Conservation (phyloP, 2,329 filamentous ascomycete genomes). For the Exophiala calicioides region DNA sequence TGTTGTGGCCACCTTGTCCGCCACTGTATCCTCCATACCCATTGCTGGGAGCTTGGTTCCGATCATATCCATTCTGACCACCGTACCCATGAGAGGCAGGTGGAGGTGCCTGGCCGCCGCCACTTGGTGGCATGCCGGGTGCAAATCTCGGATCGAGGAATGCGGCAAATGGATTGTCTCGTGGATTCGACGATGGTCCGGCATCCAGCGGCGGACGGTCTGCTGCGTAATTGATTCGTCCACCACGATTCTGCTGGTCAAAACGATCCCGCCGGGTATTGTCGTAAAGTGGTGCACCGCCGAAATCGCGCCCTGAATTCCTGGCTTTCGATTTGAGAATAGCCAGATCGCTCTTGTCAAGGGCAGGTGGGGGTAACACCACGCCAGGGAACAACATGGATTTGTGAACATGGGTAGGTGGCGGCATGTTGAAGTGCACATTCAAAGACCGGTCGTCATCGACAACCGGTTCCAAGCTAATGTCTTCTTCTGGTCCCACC, state of each 20-base stretch:
- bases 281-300: conserved; percentile 64
- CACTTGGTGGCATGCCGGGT: conserved; percentile 39
- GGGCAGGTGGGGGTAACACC: conserved; percentile 67
- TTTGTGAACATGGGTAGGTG: conserved; percentile 73
- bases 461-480: conserved; percentile 67
- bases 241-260: conserved; percentile 31
- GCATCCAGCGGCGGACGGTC: conserved; percentile 30
- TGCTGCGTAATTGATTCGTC: conserved; percentile 57
- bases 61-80: conserved; percentile 32
- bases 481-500: conserved; percentile 72
- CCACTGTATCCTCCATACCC: conserved; percentile 18
- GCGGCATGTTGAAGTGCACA: conserved; percentile 82
- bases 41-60: conserved; percentile 10
- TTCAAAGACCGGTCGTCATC: conserved; percentile 87
- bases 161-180: conserved; percentile 50
- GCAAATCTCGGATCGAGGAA: conserved; percentile 48
- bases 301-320: conserved; percentile 67
- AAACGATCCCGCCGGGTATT: conserved; percentile 40
- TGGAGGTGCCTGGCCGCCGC: conserved; percentile 41
- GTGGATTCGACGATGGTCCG: conserved; percentile 12
- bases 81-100: conserved; percentile 30
- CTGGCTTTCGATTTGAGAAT: conserved; percentile 66
- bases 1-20: conserved; percentile 28
- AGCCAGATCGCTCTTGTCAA: conserved; percentile 76
- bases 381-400: conserved; percentile 90